These are phyloP conservation scores for Nephromyces sp. DNA, from an alignment of 169 alveolate genomes.

Conservation along the genomic window DNA sequence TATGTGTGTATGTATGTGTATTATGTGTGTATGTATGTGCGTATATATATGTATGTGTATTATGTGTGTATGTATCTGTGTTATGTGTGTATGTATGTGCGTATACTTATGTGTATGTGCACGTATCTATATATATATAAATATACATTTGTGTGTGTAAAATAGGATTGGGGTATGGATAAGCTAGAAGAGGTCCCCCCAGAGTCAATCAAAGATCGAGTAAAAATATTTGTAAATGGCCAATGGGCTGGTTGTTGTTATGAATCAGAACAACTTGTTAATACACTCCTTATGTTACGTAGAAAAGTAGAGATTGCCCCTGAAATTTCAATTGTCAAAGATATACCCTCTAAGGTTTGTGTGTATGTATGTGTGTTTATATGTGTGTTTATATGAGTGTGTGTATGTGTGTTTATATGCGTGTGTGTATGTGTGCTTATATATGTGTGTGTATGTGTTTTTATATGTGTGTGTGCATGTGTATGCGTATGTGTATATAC, in stretches of 20 bases:
- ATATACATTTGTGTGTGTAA: too few relatives aligned
- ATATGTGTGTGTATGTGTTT: background rate
- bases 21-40: too few relatives aligned
- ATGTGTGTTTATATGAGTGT: too few relatives aligned
- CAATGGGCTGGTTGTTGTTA: slow-evolving; percentile 81
- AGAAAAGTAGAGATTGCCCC: slow-evolving; percentile 82
- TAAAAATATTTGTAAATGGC: slow-evolving; percentile 65
- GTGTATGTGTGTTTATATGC: background rate
- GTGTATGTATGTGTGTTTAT: background rate
- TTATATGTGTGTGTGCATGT: background rate
- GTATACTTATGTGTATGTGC: too few relatives aligned
- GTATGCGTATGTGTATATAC: background rate
- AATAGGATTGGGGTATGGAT: slow-evolving; percentile 61
- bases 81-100: too few relatives aligned
- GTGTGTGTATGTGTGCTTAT: background rate
- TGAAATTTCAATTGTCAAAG: slow-evolving; percentile 91
- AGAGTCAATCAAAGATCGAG: slow-evolving; percentile 50
- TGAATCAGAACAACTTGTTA: slow-evolving; percentile 79
- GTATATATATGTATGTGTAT: too few relatives aligned
- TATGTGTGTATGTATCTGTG: background rate
- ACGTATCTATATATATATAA: too few relatives aligned
- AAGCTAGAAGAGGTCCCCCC: slow-evolving; percentile 32
- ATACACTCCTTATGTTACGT: slow-evolving; percentile 70
- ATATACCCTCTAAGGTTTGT: slow-evolving; percentile 44
- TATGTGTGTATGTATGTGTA: background rate